Conservation (phyloP, 148 eudicot species). For the Heliosperma pusillum region DNA sequence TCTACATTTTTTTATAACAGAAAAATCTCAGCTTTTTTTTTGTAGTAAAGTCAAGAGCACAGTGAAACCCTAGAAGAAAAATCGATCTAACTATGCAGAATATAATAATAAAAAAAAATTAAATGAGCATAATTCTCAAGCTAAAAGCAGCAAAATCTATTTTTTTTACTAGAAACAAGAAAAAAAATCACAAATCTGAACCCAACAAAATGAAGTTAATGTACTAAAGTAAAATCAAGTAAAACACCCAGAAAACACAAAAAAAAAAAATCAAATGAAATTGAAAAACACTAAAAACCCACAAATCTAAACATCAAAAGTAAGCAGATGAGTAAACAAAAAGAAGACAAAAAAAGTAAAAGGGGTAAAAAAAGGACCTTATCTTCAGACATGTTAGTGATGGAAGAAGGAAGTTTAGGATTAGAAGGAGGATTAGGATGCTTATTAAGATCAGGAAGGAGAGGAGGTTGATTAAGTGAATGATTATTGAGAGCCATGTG, state of each 20-base stretch:
- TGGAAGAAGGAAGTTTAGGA: background rate
- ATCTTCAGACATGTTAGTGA: conserved; percentile 33
- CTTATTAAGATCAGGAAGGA: conserved; percentile 10
- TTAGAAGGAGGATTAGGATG: background rate
- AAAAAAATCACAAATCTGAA: background rate
- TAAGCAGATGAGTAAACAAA: background rate
- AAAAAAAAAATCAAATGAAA: background rate
- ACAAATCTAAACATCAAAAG: background rate
- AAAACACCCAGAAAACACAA: background rate
- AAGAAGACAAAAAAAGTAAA: background rate
- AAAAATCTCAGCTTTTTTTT: too few species aligned
- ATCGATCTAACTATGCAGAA: too few species aligned
- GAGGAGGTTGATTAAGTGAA: conserved; percentile 20
- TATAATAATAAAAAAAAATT: too few species aligned
- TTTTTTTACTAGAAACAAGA: background rate
- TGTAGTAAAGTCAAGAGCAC: background rate
- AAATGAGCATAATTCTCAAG: conserved; percentile 1
- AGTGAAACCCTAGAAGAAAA: conserved; percentile 14
- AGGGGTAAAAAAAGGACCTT: conserved; percentile 30
- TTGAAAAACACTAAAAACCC: conserved; percentile 12
- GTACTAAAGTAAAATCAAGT: background rate
- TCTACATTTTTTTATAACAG: background rate
- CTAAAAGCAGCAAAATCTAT: background rate
- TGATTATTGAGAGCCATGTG: conserved; percentile 18
- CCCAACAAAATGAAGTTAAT: background rate